Percentiles rank a stretch among this genome's conserved stretches.
Evolutionary conservation across 2,329 filamentous ascomycete genomes (phyloP).

Genomic region (Exophiala phaeomuriformis): DNA sequence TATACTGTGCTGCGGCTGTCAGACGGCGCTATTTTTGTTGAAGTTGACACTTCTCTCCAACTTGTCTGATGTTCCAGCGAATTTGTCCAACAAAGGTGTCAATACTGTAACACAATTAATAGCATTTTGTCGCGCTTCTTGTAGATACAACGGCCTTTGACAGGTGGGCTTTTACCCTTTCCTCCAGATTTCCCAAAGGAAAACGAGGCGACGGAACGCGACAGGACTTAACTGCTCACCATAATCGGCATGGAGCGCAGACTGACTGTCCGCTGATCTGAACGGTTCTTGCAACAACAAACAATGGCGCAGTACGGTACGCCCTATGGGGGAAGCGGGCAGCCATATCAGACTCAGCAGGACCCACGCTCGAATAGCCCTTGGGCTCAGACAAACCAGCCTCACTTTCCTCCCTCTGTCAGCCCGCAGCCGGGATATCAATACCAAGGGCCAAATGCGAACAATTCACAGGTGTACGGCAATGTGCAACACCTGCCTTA

Average conservation of each 20-base stretch:
- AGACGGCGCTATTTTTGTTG: not conserved
- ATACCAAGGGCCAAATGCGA: slow-evolving; percentile 9
- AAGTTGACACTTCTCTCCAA: not conserved
- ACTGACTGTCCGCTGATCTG: slow-evolving; percentile 9
- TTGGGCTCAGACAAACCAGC: slow-evolving; percentile 12
- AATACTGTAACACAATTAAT: not conserved
- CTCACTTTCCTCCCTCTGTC: slow-evolving; percentile 11
- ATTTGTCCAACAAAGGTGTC: not conserved
- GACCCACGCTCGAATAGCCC: slow-evolving; percentile 20
- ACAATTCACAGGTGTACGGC: slow-evolving; percentile 13
- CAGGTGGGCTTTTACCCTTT: too few relatives aligned
- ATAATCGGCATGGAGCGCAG: slow-evolving; percentile 17
- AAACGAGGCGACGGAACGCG: not conserved
- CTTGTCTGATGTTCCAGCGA: not conserved
- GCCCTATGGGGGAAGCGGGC: slow-evolving; percentile 18
- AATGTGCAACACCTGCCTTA: slow-evolving; percentile 13
- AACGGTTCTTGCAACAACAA: not conserved
- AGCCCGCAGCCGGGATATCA: slow-evolving; percentile 19
- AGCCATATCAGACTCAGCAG: slow-evolving; percentile 16
- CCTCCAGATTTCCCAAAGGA: too few relatives aligned
- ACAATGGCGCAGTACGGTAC: slow-evolving; percentile 23
- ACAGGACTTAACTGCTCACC: not conserved
- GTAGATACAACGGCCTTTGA: not conserved
- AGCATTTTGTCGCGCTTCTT: not conserved
- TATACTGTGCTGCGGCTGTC: not conserved